phyloP scores from a whole-genome alignment of 2,329 filamentous ascomycete genomes.

The Ascochyta pisi region DNA sequence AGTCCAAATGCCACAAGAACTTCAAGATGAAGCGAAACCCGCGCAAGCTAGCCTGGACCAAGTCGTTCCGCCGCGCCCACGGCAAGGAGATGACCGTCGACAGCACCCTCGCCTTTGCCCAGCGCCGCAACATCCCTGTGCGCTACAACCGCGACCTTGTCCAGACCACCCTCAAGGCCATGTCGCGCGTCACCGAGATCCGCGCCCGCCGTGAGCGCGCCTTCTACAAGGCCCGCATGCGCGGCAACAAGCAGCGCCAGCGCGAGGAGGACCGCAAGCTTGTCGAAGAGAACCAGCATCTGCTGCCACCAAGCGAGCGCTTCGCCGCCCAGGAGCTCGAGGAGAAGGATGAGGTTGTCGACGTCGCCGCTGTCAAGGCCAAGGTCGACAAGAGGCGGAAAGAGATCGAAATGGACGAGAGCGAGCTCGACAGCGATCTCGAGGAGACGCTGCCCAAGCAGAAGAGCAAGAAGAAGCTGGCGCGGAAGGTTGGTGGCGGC shows the following conservation, averaged over 20 bases:
- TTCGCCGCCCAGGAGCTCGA: slow-evolving; percentile 58
- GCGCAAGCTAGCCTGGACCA: slow-evolving; percentile 88
- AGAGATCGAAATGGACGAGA: slow-evolving; percentile 66
- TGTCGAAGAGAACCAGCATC: slow-evolving; percentile 89
- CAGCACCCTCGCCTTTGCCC: slow-evolving; percentile 88
- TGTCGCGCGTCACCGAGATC: slow-evolving; percentile 90
- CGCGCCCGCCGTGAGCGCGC: slow-evolving; percentile 81
- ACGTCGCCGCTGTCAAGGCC: slow-evolving; percentile 54
- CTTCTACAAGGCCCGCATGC: slow-evolving; percentile 94
- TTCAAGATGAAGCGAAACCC: slow-evolving; percentile 99
- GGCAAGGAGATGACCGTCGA: slow-evolving; percentile 82
- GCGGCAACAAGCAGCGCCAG: slow-evolving; percentile 84
- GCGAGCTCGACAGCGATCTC: slow-evolving; percentile 48
- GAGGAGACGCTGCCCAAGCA: slow-evolving; percentile 47
- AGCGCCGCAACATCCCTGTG: slow-evolving; percentile 90
- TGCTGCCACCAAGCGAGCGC: slow-evolving; percentile 70
- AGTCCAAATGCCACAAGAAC: slow-evolving; percentile 63
- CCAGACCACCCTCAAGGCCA: slow-evolving; percentile 85
- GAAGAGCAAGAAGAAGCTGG: slow-evolving; percentile 57
- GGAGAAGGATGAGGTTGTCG: slow-evolving; percentile 66
- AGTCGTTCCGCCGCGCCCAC: slow-evolving; percentile 47
- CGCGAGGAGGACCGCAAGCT: slow-evolving; percentile 82
- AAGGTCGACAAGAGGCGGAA: slow-evolving; percentile 64
- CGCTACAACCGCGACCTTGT: slow-evolving; percentile 96
- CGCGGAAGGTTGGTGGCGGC: slow-evolving; percentile 53